Conservation (phyloP, 179 eudicot genomes). For the Camellia oleifera region DNA sequence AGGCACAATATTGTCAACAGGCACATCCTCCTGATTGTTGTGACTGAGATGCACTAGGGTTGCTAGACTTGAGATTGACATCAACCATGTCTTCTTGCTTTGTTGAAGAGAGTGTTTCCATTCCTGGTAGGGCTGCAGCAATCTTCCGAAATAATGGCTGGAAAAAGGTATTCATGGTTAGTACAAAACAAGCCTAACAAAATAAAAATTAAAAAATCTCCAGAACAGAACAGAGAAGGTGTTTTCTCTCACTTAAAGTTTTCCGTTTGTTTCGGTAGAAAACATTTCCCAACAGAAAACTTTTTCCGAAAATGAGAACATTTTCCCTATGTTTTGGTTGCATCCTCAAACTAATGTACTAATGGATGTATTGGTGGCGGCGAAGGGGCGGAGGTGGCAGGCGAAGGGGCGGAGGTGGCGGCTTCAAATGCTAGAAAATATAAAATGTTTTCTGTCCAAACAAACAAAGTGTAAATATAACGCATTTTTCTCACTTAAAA, state of each 20-base stretch:
- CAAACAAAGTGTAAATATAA: too few species aligned
- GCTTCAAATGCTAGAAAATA: too few species aligned
- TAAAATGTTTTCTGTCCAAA: too few species aligned
- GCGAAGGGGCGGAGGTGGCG: too few species aligned
- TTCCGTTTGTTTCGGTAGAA: too few species aligned
- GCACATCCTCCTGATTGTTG: conserved; percentile 52
- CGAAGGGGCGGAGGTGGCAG: too few species aligned
- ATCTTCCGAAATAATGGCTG: conserved; percentile 52
- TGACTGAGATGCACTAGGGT: conserved; percentile 36
- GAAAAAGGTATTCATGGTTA: neutral
- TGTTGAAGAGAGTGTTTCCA: conserved; percentile 52
- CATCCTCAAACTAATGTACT: too few species aligned
- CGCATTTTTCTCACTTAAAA: neutral
- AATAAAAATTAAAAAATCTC: neutral
- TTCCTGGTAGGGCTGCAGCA: conserved; percentile 57
- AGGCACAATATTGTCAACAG: conserved; percentile 19
- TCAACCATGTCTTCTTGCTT: conserved; percentile 62
- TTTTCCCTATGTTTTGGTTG: too few species aligned
- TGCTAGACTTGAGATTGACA: conserved; percentile 48
- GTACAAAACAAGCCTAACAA: neutral
- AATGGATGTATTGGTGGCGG: too few species aligned
- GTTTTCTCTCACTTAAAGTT: too few species aligned
- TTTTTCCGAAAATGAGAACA: too few species aligned
- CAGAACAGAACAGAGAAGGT: neutral
- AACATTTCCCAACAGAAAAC: too few species aligned